Base-by-base conservation (phyloP, 179 eudicot genomes). In the Beta corolliflora region DNA sequence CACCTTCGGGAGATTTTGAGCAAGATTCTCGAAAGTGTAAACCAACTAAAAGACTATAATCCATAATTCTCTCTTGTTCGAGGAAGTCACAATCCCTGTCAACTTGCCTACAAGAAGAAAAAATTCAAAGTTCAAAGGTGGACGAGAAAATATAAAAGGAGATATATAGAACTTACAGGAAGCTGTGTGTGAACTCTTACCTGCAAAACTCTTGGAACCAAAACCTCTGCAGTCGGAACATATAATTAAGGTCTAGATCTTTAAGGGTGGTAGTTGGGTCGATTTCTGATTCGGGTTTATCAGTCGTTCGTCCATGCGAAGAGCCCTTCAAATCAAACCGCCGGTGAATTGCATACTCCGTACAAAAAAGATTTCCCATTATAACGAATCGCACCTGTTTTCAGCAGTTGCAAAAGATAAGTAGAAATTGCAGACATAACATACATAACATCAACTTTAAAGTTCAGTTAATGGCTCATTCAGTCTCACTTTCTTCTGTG, bases 121-220 rank as follows among this genome's bases (percentile, higher is more conserved):
- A 65, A 12, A 12, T 45, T 55, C 23, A 61, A 18, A 29, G 41
- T 50, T 21, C 70, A 52, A 63, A 44, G 29, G 12, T 41, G 9
- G 16, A 6, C 50, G 9, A 55, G 29, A 68, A 68, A 31, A 52
- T 55, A 54, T 63, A 41, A 53, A 52, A 12, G 76, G 23, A 41
- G 15, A 41, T 67, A 58, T 67, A 36, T 36, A 5, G 11, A 36
- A 36, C n/a, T 41, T 36, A 67, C 18, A 67, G 0, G 18, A 36
- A 66, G 46, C 4, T 10, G 9, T 66, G 70, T 8, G 16, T 14
- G 18, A 66, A 6, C 70, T 29, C 7, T 87, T 61, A 93, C 98
- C 95, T 93, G 95, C 91, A 89, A 73, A 95, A 93, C 79, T 95
- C 98, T 88, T 93, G 98, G 85, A 84, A 93, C 98, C 94, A 95